Evolutionary conservation across 2,329 filamentous ascomycete genomes (phyloP).

Genomic region (Cladosporium phlei): DNA sequence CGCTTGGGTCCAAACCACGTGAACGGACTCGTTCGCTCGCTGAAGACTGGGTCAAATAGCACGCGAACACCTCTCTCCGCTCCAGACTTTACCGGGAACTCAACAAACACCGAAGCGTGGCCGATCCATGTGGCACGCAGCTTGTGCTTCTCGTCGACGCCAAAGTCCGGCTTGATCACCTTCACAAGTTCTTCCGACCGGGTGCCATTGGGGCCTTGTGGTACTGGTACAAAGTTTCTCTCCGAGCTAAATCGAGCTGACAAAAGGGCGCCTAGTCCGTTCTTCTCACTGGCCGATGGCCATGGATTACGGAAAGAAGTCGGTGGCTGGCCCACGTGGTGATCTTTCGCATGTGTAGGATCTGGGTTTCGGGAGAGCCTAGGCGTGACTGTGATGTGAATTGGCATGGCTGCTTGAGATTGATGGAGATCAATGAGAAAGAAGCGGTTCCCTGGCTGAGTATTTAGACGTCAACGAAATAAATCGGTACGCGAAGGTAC

Average conservation of each 20-base stretch:
- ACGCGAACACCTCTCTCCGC: conserved; percentile 40
- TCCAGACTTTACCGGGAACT: conserved; percentile 33
- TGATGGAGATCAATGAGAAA: neutral
- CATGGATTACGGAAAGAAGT: conserved; percentile 48
- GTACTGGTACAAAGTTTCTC: conserved; percentile 45
- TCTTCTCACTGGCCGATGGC: conserved; percentile 37
- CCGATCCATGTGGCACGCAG: conserved; percentile 50
- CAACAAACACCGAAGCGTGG: conserved; percentile 47
- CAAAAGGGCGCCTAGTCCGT: conserved; percentile 27
- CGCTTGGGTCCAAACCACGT: conserved; percentile 47
- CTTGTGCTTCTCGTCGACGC: conserved; percentile 22
- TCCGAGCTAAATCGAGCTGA: conserved; percentile 36
- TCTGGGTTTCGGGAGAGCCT: neutral
- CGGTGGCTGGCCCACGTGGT: conserved; percentile 42
- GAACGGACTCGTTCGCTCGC: conserved; percentile 45
- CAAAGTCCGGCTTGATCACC: conserved; percentile 41
- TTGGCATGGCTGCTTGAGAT: neutral
- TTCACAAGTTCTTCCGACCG: conserved; percentile 38
- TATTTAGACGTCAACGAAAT: neutral
- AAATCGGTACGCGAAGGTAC: neutral
- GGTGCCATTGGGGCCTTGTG: conserved; percentile 28
- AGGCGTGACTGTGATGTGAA: neutral
- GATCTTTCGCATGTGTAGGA: conserved; percentile 23
- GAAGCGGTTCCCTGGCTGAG: neutral
- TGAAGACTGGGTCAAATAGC: conserved; percentile 53